Conservation (phyloP, 2,329 filamentous ascomycete genomes). For the Salinomyces thailandicus region DNA sequence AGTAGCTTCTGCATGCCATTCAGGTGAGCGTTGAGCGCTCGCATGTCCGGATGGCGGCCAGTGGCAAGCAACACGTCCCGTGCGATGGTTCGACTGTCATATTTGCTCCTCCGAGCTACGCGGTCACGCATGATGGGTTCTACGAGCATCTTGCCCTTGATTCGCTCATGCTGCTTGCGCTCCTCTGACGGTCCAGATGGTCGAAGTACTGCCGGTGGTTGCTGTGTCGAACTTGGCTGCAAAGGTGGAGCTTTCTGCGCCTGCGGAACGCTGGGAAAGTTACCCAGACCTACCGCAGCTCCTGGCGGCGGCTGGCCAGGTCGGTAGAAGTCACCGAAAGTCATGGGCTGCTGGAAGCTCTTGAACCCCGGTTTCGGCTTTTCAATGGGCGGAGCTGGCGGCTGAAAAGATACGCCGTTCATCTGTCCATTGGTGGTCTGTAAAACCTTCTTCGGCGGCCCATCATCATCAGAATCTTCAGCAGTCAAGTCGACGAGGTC, state of each 20-base stretch:
- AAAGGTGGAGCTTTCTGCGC: background rate
- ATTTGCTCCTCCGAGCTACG: conserved; percentile 40
- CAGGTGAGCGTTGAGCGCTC: conserved; percentile 50
- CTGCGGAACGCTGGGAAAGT: background rate
- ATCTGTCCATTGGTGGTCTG: conserved; percentile 1
- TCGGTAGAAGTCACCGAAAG: background rate
- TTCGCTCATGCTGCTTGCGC: conserved; percentile 19
- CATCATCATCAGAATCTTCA: conserved; percentile 33
- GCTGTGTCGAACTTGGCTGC: background rate
- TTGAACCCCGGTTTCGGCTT: background rate
- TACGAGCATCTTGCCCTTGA: conserved; percentile 29
- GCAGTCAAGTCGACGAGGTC: conserved; percentile 45
- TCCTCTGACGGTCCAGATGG: conserved; percentile 18
- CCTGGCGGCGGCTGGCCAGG: background rate
- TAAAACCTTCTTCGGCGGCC: conserved; percentile 26
- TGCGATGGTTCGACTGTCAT: conserved; percentile 53
- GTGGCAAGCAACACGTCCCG: conserved; percentile 52
- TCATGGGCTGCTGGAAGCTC: background rate
- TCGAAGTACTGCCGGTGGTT: conserved; percentile 3
- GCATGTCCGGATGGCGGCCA: conserved; percentile 50
- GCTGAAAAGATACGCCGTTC: background rate
- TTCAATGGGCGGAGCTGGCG: background rate
- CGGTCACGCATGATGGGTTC: conserved; percentile 38
- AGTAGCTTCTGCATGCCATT: conserved; percentile 31
- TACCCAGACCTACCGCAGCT: background rate